Evolutionary conservation across 164 flowering plant genomes (phyloP).

Genomic region (Vitis vinifera): DNA sequence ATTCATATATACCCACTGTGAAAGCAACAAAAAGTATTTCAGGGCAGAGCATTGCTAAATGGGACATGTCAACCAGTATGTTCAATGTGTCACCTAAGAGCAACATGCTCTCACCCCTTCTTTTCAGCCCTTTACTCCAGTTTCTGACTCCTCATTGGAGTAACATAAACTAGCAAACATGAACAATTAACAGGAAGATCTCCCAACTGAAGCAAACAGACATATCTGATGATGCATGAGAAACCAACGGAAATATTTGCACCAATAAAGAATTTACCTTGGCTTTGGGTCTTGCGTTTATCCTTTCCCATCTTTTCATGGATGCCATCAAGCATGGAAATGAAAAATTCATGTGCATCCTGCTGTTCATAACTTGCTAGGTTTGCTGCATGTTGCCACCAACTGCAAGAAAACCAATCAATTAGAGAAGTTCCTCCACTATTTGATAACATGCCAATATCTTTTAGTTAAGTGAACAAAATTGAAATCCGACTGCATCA

Average conservation of each 20-base stretch:
- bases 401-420: slow-evolving; percentile 43
- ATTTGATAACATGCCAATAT: too few relatives aligned
- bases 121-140: background rate
- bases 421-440: background rate
- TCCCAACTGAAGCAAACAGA: background rate
- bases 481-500: too few relatives aligned
- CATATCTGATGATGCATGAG: background rate
- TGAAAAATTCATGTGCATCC: slow-evolving; percentile 95
- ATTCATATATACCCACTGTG: background rate
- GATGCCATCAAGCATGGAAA: slow-evolving; percentile 85
- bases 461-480: too few relatives aligned
- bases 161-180: too few relatives aligned
- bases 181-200: background rate
- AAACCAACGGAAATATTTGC: background rate
- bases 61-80: background rate
- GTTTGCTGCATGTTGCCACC: slow-evolving; percentile 97
- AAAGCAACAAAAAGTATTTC: background rate
- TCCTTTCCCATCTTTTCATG: slow-evolving; percentile 80
- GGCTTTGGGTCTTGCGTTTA: slow-evolving; percentile 45
- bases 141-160: background rate
- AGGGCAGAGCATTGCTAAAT: background rate
- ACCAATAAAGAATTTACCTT: slow-evolving; percentile 45
- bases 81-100: background rate
- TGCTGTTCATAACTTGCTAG: slow-evolving; percentile 95
- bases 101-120: background rate